Base-by-base conservation (phyloP, 768 basidiomycete species). In the Tubosaeta sp. region DNA sequence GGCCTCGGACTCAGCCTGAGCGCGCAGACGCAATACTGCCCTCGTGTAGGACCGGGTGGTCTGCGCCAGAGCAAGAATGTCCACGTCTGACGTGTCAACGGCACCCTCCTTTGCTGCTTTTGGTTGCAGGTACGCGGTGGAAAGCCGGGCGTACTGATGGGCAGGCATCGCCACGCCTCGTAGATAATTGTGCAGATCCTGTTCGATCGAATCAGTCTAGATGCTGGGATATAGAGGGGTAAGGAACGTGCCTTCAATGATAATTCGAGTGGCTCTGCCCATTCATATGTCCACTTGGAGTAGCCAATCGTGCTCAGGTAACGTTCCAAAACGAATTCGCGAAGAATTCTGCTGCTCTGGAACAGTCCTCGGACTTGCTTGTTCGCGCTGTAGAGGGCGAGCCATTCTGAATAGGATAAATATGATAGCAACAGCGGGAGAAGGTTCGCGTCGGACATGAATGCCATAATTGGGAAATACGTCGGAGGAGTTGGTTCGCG, bases 151-250 rank as follows among this genome's bases (percentile, higher is more conserved):
- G 57, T 87, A 91, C 55, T 86, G 81, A 56, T 91, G 84, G 4
- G 78, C 76, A 7, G 91, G 90, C 25, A 87, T 79, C 6, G 83
- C 84, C 5, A 91, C 85, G 3, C 88, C 88, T 43, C 83, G 78
- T 80, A 91, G 83, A 60, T 91, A 93, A 47, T 85, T 79, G 60
- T 80, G 80, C 37, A 94, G 74, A 67, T 93, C 90, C 86, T 91
- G 59, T 7, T 32, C 14, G 43, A 14, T 49, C 53, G 31, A 37
- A 54, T 65, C 22, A 64, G 54, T 9, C 31, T 3, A 12, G 9
- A 10, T 37, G 50, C 10, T 6, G 34, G 25, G 31, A 39, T 16
- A 38, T 29, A 17, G 38, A 51, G 25, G 38, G 47, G 26, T 35
- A 32, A 6, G 3, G 27, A 34, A 71, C 81, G 50, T 54, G 83